A percentile compares a stretch with the other conserved stretches of the same genome.
Conservation (phyloP, 2,329 filamentous ascomycete genomes). For the Stachybotrys chartarum region DNA sequence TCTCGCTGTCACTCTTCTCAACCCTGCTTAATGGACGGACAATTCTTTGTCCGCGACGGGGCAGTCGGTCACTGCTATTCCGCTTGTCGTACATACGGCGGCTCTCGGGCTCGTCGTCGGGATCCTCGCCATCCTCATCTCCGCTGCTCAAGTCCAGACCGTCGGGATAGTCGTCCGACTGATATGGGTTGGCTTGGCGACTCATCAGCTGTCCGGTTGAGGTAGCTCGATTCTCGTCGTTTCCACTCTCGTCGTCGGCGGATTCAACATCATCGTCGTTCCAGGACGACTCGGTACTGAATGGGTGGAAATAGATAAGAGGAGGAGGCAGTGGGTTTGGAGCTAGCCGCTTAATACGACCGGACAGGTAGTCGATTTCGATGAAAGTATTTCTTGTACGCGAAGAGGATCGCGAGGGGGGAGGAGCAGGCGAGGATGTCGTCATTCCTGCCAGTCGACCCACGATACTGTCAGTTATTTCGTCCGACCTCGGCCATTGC, state of each 20-base stretch:
- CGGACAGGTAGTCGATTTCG: conserved; percentile 38
- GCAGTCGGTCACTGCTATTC: conserved; percentile 7
- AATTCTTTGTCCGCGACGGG: conserved; percentile 9
- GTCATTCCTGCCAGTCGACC: conserved; percentile 33
- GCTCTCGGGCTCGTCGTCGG: conserved; percentile 22
- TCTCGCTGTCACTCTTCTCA: conserved; percentile 25
- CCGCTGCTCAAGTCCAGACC: conserved; percentile 31
- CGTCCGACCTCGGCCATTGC: conserved; percentile 13
- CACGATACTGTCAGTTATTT: conserved; percentile 32
- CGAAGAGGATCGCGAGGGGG: not conserved
- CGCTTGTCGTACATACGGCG: conserved; percentile 22
- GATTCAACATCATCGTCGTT: conserved; percentile 23
- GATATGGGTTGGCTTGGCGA: conserved; percentile 25
- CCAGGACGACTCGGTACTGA: conserved; percentile 31
- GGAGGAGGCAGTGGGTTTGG: conserved; percentile 46
- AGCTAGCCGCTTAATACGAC: conserved; percentile 32
- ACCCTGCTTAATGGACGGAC: conserved; percentile 17
- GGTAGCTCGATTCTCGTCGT: not conserved
- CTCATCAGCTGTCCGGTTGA: conserved; percentile 24
- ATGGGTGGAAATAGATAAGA: conserved; percentile 41
- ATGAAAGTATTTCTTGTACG: conserved; percentile 12
- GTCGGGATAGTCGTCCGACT: conserved; percentile 33
- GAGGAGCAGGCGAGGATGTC: conserved; percentile 25
- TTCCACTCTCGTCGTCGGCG: conserved; percentile 13
- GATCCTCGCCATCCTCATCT: conserved; percentile 34